Evolutionary conservation across 805 yeast genomes (phyloP).

Genomic region (Lachancea fermentati): DNA sequence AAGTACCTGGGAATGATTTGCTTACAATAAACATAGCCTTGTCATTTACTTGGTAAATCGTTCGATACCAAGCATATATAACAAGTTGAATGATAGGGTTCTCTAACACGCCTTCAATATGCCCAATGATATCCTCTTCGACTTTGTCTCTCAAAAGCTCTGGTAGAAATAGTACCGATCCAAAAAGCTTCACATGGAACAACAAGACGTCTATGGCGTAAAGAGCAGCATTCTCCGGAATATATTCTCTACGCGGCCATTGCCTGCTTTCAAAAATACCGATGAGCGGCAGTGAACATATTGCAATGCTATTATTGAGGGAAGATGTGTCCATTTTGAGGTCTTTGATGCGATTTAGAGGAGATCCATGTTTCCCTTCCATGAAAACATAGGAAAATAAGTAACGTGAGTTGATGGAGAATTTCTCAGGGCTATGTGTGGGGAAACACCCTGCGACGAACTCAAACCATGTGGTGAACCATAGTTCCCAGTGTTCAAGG

Average conservation of each 20-base stretch:
- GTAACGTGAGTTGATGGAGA: slow-evolving; percentile 2
- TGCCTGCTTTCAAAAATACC: slow-evolving; percentile 1
- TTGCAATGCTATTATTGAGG: slow-evolving; percentile 19
- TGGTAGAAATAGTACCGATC: not conserved
- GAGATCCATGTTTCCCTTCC: not conserved
- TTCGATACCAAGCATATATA: slow-evolving; percentile 19
- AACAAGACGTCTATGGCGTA: slow-evolving; percentile 1
- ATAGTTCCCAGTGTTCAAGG: slow-evolving; percentile 22
- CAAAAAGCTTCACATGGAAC: slow-evolving; percentile 6
- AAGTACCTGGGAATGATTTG: not conserved
- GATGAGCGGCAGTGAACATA: slow-evolving; percentile 18
- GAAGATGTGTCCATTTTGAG: slow-evolving; percentile 11
- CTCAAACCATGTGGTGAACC: slow-evolving; percentile 26
- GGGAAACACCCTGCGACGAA: slow-evolving; percentile 11
- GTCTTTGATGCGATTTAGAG: not conserved
- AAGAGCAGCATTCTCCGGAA: not conserved
- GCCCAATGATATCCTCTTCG: not conserved
- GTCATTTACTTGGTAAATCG: slow-evolving; percentile 9
- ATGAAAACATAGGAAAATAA: not conserved
- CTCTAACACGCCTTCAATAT: not conserved
- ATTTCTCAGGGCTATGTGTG: slow-evolving; percentile 1
- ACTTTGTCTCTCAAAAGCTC: not conserved
- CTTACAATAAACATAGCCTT: not conserved
- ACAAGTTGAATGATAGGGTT: slow-evolving; percentile 22
- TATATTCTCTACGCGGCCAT: not conserved